These are phyloP conservation scores for Globomyces pollinis-pini DNA, from an alignment of 192 early-diverging fungal genomes.

Conservation along the genomic window DNA sequence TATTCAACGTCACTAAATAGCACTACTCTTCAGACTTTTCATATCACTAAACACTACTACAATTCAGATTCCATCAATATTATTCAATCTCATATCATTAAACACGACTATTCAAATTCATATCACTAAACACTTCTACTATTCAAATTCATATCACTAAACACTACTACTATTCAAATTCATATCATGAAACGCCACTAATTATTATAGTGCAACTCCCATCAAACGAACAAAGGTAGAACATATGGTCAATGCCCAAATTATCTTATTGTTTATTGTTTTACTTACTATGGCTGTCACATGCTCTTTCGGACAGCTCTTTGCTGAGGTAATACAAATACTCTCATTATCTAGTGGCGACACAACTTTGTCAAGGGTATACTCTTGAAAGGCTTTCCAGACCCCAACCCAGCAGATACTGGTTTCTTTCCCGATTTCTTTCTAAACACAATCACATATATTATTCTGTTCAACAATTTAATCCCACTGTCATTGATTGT, in stretches of 20 bases:
- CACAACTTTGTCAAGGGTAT: too few relatives aligned
- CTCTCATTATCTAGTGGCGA: neutral
- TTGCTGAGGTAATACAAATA: conserved; percentile 23
- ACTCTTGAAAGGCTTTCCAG: neutral
- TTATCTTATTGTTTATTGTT: conserved; percentile 84
- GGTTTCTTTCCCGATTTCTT: conserved; percentile 43
- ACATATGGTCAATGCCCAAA: conserved; percentile 87
- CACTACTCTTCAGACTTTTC: neutral
- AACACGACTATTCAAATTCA: neutral
- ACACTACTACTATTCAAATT: too few relatives aligned
- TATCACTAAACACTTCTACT: too few relatives aligned
- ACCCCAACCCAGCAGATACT: too few relatives aligned
- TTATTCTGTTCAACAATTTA: conserved; percentile 98
- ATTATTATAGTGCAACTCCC: conserved; percentile 57
- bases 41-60: too few relatives aligned
- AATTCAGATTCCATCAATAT: too few relatives aligned
- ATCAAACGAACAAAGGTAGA: conserved; percentile 92
- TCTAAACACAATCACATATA: conserved; percentile 88
- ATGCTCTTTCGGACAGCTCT: conserved; percentile 72
- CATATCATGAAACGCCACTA: too few relatives aligned
- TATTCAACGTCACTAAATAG: neutral
- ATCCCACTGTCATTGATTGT: conserved; percentile 99
- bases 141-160: too few relatives aligned
- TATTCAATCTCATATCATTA: too few relatives aligned
- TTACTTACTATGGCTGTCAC: conserved; percentile 75